Evolutionary conservation across 169 alveolate genomes (phyloP).

Genomic region (Plasmodium vinckei): DNA sequence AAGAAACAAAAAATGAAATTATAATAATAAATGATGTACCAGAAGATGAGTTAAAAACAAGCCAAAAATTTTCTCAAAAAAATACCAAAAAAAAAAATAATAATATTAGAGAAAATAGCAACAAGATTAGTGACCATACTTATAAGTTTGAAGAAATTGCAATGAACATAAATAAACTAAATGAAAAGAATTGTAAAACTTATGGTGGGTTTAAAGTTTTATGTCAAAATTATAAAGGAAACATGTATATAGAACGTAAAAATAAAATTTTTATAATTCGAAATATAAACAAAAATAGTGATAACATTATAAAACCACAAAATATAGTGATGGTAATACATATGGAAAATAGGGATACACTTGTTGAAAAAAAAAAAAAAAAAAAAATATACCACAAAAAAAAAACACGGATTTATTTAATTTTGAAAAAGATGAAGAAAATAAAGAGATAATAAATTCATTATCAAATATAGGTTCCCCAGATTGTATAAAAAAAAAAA

Average conservation of each 20-base stretch:
- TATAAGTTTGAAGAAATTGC: too few species aligned
- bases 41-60: not conserved
- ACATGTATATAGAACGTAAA: constrained; percentile 44
- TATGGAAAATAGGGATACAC: not conserved
- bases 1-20: not conserved
- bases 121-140: too few species aligned
- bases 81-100: not conserved
- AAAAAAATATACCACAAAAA: not conserved
- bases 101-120: too few species aligned
- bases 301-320: constrained; percentile 11
- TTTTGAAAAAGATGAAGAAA: constrained; percentile 64
- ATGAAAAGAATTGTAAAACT: not conserved
- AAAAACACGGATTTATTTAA: constrained; percentile 3
- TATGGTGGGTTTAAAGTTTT: constrained; percentile 18
- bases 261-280: constrained; percentile 33
- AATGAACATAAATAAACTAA: too few species aligned
- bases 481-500: not conserved
- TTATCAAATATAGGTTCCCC: constrained; percentile 19
- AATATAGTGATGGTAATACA: not conserved
- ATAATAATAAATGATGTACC: not conserved
- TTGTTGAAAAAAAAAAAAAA: not conserved
- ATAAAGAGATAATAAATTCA: constrained; percentile 35
- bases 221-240: constrained; percentile 17
- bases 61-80: not conserved
- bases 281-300: constrained; percentile 19